Evolutionary conservation across 305 asterid species (phyloP).

Genomic region (Petunia hybrid): DNA sequence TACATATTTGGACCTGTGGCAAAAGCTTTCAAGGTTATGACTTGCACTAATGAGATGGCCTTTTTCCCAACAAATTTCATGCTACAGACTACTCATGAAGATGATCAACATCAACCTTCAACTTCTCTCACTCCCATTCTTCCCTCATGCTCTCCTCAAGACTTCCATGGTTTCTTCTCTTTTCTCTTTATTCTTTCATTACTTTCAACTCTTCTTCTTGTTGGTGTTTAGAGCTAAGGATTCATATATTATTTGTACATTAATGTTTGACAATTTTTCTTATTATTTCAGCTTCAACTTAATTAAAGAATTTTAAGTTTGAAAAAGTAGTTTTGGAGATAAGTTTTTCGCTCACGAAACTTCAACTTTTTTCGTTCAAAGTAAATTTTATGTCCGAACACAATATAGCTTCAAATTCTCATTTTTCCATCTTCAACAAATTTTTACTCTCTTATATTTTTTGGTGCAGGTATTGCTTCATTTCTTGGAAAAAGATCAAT

Average conservation of each 20-base stretch:
- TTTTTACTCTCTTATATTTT: neutral
- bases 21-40: slow-evolving; percentile 40
- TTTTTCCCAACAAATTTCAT: slow-evolving; percentile 60
- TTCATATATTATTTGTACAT: neutral
- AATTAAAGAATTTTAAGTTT: neutral
- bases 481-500: slow-evolving; percentile 61
- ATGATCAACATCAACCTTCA: slow-evolving; percentile 45
- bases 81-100: slow-evolving; percentile 54
- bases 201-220: neutral
- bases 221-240: neutral
- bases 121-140: slow-evolving; percentile 49
- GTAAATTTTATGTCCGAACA: neutral
- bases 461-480: slow-evolving; percentile 50
- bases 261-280: neutral
- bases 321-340: neutral
- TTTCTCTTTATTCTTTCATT: slow-evolving; percentile 11
- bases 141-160: slow-evolving; percentile 47
- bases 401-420: neutral
- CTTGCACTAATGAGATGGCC: slow-evolving; percentile 52
- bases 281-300: neutral
- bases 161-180: slow-evolving; percentile 45
- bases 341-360: neutral
- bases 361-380: neutral
- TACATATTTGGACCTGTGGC: slow-evolving; percentile 26
- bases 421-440: neutral